Evolutionary conservation across 352 stramenopile genomes (phyloP).

Genomic region (Globisporangium camurandrum): DNA sequence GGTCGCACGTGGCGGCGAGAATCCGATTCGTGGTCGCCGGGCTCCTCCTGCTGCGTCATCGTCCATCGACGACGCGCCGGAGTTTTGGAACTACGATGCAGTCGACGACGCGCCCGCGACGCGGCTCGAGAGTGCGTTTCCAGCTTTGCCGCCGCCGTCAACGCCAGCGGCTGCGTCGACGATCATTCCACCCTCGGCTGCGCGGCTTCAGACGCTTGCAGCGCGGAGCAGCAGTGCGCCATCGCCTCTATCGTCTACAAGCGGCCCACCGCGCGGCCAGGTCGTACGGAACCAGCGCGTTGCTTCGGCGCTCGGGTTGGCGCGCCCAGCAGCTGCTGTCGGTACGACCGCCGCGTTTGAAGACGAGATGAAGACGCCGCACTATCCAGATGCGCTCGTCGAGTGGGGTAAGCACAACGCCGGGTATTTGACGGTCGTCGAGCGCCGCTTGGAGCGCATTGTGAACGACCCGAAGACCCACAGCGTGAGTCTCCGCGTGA

Average conservation of each 20-base stretch:
- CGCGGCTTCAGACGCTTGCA: conserved; percentile 18
- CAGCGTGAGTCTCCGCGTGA: conserved; percentile 66
- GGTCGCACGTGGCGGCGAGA: conserved; percentile 46
- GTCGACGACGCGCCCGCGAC: conserved; percentile 18
- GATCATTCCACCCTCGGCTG: conserved; percentile 36
- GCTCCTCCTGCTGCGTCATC: conserved; percentile 5
- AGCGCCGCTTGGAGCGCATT: conserved; percentile 68
- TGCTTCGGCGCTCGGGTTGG: conserved; percentile 50
- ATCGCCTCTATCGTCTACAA: conserved; percentile 14
- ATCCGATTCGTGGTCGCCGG: conserved; percentile 32
- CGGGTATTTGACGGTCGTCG: conserved; percentile 61
- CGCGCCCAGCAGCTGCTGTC: conserved; percentile 24
- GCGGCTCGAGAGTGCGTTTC: conserved; percentile 51
- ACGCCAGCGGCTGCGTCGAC: conserved; percentile 29
- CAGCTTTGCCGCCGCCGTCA: conserved; percentile 40
- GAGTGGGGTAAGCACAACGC: conserved; percentile 68
- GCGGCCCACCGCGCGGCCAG: conserved; percentile 34
- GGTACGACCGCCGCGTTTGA: conserved; percentile 48
- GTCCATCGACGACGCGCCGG: conserved; percentile 31
- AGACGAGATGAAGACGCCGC: conserved; percentile 68
- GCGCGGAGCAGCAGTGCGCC: conserved; percentile 10
- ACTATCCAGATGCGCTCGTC: conserved; percentile 50
- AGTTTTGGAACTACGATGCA: conserved; percentile 54
- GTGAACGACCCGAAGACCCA: conserved; percentile 59
- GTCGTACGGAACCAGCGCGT: conserved; percentile 63